Evolutionary conservation across 2,329 filamentous ascomycete species (phyloP).

Genomic region (Xylariaceae sp.): DNA sequence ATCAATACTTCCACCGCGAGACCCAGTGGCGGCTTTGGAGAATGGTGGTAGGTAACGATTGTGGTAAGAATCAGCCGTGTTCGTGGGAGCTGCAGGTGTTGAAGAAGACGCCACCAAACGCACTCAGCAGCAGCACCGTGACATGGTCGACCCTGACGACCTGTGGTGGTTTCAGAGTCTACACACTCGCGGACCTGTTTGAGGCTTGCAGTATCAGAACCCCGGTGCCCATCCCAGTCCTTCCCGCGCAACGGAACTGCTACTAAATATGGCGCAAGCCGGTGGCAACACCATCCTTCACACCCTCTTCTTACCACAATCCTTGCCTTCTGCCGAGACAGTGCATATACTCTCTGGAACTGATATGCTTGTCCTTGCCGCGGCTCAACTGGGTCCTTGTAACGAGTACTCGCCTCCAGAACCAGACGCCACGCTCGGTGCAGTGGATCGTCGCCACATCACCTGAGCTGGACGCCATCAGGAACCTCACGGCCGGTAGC

Average conservation of each 20-base stretch:
- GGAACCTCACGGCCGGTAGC: slow-evolving; percentile 26
- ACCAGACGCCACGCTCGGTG: slow-evolving; percentile 23
- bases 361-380: slow-evolving; percentile 22
- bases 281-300: slow-evolving; percentile 24
- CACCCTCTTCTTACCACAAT: slow-evolving; percentile 26
- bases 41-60: slow-evolving; percentile 28
- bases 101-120: slow-evolving; percentile 14
- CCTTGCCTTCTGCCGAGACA: slow-evolving; percentile 23
- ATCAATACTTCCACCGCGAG: slow-evolving; percentile 19
- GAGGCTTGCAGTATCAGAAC: slow-evolving; percentile 25
- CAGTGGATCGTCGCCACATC: slow-evolving; percentile 24
- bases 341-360: slow-evolving; percentile 25
- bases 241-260: slow-evolving; percentile 27
- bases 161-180: slow-evolving; percentile 28
- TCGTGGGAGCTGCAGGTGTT: background rate
- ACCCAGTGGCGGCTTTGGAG: slow-evolving; percentile 29
- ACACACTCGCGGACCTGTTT: slow-evolving; percentile 25
- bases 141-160: slow-evolving; percentile 27
- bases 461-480: slow-evolving; percentile 25
- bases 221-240: slow-evolving; percentile 29
- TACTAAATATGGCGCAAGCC: slow-evolving; percentile 31
- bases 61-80: slow-evolving; percentile 21
- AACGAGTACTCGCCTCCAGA: slow-evolving; percentile 18
- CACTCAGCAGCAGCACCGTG: slow-evolving; percentile 22
- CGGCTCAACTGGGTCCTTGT: slow-evolving; percentile 23